phyloP scores from a whole-genome alignment of 139 green algal species.

The Penium margaritaceum region DNA sequence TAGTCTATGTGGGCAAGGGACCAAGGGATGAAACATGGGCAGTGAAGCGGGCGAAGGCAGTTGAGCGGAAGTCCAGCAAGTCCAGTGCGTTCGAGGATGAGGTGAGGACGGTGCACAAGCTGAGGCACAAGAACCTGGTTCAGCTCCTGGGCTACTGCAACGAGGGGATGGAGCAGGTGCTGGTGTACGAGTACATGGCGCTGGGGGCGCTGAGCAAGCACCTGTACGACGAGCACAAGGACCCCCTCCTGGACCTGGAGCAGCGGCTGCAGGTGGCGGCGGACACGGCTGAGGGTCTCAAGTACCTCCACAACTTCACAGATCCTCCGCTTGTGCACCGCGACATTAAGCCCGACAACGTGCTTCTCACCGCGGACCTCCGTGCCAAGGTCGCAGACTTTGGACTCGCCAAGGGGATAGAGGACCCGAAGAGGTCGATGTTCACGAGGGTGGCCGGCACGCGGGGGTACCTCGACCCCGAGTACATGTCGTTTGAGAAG shows the following conservation, averaged over 20 bases:
- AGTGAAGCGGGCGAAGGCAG: too few species aligned
- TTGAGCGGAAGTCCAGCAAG: too few species aligned
- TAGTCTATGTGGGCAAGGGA: too few species aligned
- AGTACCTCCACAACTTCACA: slow-evolving; percentile 40
- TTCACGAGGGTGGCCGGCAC: slow-evolving; percentile 30
- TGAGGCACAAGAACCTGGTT: slow-evolving; percentile 42
- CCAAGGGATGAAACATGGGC: too few species aligned
- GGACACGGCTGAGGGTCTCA: slow-evolving; percentile 3
- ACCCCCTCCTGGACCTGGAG: slow-evolving; percentile 2
- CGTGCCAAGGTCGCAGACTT: slow-evolving; percentile 18
- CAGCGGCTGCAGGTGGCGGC: neutral
- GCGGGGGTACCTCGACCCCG: slow-evolving; percentile 32
- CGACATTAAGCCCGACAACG: slow-evolving; percentile 52
- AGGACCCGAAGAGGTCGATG: slow-evolving; percentile 3
- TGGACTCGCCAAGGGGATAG: neutral
- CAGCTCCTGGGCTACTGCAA: slow-evolving; percentile 33
- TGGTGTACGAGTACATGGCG: slow-evolving; percentile 42
- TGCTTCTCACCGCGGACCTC: slow-evolving; percentile 42
- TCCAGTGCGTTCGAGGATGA: too few species aligned
- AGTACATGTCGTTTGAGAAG: slow-evolving; percentile 20
- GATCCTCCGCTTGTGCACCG: slow-evolving; percentile 41
- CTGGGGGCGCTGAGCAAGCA: slow-evolving; percentile 31
- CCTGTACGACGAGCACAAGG: too few species aligned
- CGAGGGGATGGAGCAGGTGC: slow-evolving; percentile 7
- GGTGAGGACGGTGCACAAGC: too few species aligned